Evolutionary conservation across 2,329 filamentous ascomycete species (phyloP), one percentile per base, ranked within the genome.

Genomic region (Fusarium stilboides): DNA sequence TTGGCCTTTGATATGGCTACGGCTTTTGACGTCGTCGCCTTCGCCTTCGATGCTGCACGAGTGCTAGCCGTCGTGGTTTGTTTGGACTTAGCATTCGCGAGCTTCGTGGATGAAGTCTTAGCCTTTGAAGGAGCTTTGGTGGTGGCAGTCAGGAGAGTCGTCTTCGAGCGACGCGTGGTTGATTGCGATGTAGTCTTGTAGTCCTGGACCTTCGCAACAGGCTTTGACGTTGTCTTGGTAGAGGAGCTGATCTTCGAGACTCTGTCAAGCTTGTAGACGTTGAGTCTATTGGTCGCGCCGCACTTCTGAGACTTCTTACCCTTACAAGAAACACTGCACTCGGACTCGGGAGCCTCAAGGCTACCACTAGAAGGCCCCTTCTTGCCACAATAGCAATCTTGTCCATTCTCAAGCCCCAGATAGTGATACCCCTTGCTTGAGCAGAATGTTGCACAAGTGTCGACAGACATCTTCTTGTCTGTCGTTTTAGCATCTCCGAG

Each of bases 331-430:
- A 70, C 44, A 12, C 33, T 56, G 10, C 70, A 73, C 13, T 68
- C 34, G 6, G 65, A 59, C 14, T 55, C 52, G 1, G 56, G 37
- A 5, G 45, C 59, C 33, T 68, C 69, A n/a, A 51, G 31, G 10
- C 70, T 73, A 3, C 70, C 70, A 12, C 56, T 54, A 1, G 62
- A 59, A 0, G 70, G 70, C 0, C 56, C 70, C 6, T 49, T 51
- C 13, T 56, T 63, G 15, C 57, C 59, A n/a, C 70, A 73, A 49
- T 68, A 73, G 43, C 70, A 73, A 15, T 70, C 57, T 9, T 64
- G 47, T 1, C 70, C 68, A 17, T 62, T 59, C 40, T 73, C 58
- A 6, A 73, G 19, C 17, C 70, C 70, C n/a, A 73, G 28, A 17
- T 62, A 71, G 12, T 44, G 39, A 19, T 56, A 66, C 2, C 51